These are phyloP conservation scores for Penicillium canariense DNA, from an alignment of 495 filamentous ascomycete genomes.

Conservation along the genomic window DNA sequence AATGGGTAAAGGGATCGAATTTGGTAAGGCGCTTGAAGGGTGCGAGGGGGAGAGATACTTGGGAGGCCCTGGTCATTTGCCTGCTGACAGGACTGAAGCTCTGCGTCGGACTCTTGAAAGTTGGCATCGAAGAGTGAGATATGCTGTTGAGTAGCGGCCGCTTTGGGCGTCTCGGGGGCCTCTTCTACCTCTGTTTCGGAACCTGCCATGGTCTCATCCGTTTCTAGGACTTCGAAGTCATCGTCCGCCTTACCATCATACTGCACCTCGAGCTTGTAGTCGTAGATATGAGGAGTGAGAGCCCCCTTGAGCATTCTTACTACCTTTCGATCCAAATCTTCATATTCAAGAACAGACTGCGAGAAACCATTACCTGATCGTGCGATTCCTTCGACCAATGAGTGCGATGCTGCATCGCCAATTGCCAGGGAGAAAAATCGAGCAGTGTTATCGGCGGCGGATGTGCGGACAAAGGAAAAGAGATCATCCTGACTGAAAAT, in stretches of 20 bases:
- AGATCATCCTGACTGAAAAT: constrained; percentile 57
- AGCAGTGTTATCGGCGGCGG: constrained; percentile 41
- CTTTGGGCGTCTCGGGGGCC: background rate
- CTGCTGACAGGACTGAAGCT: constrained; percentile 9
- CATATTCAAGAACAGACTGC: constrained; percentile 55
- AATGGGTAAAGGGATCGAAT: constrained; percentile 66
- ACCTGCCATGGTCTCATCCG: constrained; percentile 25
- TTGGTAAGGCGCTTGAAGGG: constrained; percentile 59
- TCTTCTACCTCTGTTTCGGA: constrained; percentile 5
- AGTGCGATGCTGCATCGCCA: constrained; percentile 57
- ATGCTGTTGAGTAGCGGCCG: constrained; percentile 28
- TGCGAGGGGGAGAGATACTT: constrained; percentile 45
- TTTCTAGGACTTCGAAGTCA: constrained; percentile 57
- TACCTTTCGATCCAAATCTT: constrained; percentile 61
- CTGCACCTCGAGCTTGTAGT: constrained; percentile 60
- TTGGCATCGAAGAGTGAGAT: constrained; percentile 58
- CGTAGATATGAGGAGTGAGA: constrained; percentile 56
- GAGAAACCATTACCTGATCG: constrained; percentile 65
- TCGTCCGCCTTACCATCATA: constrained; percentile 48
- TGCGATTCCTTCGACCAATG: constrained; percentile 66
- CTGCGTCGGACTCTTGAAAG: constrained; percentile 36
- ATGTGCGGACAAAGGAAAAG: constrained; percentile 49
- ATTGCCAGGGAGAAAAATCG: constrained; percentile 68
- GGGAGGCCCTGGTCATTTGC: constrained; percentile 46
- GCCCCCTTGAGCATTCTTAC: constrained; percentile 71